Evolutionary conservation across 768 basidiomycete species (phyloP).

Genomic region (Phanerochaete carnosa): DNA sequence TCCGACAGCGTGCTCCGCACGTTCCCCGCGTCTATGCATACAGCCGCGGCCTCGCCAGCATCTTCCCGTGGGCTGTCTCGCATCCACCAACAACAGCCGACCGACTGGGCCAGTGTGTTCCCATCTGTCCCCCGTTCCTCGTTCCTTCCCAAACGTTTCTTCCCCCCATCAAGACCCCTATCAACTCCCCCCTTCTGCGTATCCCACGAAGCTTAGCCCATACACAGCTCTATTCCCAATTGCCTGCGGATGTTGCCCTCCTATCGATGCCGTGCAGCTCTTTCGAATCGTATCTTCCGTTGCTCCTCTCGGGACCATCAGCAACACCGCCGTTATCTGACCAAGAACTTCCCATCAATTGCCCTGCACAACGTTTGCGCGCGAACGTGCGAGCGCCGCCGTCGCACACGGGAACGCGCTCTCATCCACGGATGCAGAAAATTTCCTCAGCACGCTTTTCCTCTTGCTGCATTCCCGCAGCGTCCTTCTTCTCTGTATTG

Average conservation of each 20-base stretch:
- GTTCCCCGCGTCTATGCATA: neutral
- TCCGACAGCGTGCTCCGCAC: neutral
- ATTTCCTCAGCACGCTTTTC: too few relatives aligned
- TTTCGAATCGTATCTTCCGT: neutral
- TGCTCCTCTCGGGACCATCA: neutral
- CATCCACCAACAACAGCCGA: neutral
- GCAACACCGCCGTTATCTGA: too few relatives aligned
- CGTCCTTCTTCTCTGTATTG: neutral
- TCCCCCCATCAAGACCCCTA: neutral
- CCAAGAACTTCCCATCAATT: too few relatives aligned
- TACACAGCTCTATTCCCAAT: neutral
- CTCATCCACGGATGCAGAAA: neutral
- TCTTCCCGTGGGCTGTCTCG: neutral
- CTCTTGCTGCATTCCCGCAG: neutral
- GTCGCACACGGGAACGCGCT: neutral
- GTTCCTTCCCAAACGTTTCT: too few relatives aligned
- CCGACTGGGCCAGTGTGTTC: too few relatives aligned
- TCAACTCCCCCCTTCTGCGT: neutral
- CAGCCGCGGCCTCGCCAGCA: neutral
- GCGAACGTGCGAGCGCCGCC: neutral
- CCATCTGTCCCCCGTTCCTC: too few relatives aligned
- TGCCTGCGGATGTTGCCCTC: neutral
- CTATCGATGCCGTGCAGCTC: neutral
- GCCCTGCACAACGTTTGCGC: neutral
- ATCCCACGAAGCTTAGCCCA: too few relatives aligned